phyloP scores from a whole-genome alignment of 2,329 filamentous ascomycete genomes.

The Alternaria viburni region DNA sequence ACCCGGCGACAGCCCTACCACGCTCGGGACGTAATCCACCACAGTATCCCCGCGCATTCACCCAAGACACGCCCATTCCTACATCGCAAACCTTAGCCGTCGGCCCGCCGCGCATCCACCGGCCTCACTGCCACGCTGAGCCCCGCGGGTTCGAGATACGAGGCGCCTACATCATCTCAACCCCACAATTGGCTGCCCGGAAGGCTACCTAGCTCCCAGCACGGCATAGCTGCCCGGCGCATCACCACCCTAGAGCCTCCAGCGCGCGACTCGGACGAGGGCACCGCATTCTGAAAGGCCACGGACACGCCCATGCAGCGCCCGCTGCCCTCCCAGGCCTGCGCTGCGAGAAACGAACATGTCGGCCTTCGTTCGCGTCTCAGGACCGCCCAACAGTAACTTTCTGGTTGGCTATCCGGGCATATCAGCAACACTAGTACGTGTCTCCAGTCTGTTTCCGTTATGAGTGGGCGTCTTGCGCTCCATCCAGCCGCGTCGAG shows the following conservation, averaged over 20 bases:
- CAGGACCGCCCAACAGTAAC: constrained; percentile 94
- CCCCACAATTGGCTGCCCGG: constrained; percentile 30
- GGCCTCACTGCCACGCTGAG: constrained; percentile 18
- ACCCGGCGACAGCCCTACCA: constrained; percentile 15
- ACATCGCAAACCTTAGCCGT: constrained; percentile 7
- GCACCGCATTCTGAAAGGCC: constrained; percentile 20
- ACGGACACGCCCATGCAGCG: constrained; percentile 44
- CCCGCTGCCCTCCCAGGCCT: constrained; percentile 40
- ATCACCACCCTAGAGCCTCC: constrained; percentile 4
- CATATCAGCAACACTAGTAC: constrained; percentile 94
- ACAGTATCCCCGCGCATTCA: constrained; percentile 18
- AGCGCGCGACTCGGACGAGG: constrained; percentile 10
- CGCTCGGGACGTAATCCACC: constrained; percentile 12
- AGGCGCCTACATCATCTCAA: constrained; percentile 18
- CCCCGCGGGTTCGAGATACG: constrained; percentile 32
- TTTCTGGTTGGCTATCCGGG: constrained; percentile 97
- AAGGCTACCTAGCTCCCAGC: constrained; percentile 26
- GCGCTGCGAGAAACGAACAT: constrained; percentile 46
- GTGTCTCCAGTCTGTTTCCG: constrained; percentile 47
- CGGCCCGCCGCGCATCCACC: constrained; percentile 11
- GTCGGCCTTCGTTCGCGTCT: constrained; percentile 90
- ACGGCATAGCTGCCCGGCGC: constrained; percentile 15
- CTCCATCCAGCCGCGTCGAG: constrained; percentile 1
- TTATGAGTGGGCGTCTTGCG: constrained; percentile 2
- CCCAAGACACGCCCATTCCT: constrained; percentile 1